phyloP scores from a whole-genome alignment of 2,329 filamentous ascomycete genomes.

The Penicillium sp. region DNA sequence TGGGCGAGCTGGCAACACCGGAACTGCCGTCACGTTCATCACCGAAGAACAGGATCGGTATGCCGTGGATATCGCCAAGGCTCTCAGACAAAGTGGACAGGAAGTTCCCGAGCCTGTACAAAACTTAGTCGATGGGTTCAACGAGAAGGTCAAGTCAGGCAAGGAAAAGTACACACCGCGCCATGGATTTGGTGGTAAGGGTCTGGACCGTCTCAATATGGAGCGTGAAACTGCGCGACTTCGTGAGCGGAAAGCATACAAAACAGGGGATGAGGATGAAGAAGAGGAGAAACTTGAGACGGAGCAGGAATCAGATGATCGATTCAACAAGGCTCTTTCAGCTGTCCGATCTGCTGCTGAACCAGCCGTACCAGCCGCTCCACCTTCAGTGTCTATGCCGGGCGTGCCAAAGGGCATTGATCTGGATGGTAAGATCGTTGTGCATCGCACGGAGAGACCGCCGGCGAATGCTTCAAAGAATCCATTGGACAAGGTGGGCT shows the following conservation, averaged over 20 bases:
- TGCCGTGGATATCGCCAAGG: slow-evolving; percentile 82
- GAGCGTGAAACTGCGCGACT: slow-evolving; percentile 83
- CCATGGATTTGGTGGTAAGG: slow-evolving; percentile 91
- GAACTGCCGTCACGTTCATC: slow-evolving; percentile 91
- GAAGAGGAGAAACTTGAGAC: slow-evolving; percentile 72
- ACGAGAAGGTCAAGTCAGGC: slow-evolving; percentile 86
- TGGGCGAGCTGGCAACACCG: slow-evolving; percentile 88
- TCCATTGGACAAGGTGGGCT: slow-evolving; percentile 79
- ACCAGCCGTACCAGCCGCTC: slow-evolving; percentile 13
- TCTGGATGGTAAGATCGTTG: slow-evolving; percentile 68
- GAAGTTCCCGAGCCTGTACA: slow-evolving; percentile 69
- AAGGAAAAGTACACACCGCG: slow-evolving; percentile 74
- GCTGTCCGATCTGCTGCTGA: slow-evolving; percentile 64
- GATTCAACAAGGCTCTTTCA: slow-evolving; percentile 59
- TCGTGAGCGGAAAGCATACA: slow-evolving; percentile 83
- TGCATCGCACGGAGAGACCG: slow-evolving; percentile 66
- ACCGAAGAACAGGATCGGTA: slow-evolving; percentile 90
- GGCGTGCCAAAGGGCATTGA: slow-evolving; percentile 57
- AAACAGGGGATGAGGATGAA: slow-evolving; percentile 77
- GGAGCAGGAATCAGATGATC: slow-evolving; percentile 43
- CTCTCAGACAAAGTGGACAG: slow-evolving; percentile 87
- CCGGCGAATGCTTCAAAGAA: slow-evolving; percentile 54
- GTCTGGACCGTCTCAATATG: slow-evolving; percentile 85
- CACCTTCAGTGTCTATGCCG: slow-evolving; percentile 29
- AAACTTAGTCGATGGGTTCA: slow-evolving; percentile 64